phyloP scores from a whole-genome alignment of 306 rosid genomes.

The Begonia fuchsioides region DNA sequence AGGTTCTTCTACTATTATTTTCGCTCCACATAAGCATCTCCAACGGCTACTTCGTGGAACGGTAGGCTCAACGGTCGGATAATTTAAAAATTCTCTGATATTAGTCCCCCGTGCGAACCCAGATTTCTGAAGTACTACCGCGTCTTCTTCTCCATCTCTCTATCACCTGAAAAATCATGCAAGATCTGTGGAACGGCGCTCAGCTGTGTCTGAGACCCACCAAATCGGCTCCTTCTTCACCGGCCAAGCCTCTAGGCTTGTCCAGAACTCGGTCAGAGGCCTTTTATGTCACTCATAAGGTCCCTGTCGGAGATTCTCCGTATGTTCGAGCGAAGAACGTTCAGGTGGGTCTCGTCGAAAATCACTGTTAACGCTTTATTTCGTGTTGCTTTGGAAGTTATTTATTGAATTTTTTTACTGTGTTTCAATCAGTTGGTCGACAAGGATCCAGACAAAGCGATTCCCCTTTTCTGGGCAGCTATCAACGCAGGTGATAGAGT shows the following conservation, averaged over 20 bases:
- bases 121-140: background rate
- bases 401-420: background rate
- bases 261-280: slow-evolving; percentile 66
- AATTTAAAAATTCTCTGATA: slow-evolving; percentile 10
- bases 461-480: slow-evolving; percentile 94
- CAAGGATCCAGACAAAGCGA: slow-evolving; percentile 94
- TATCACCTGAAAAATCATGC: slow-evolving; percentile 28
- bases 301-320: slow-evolving; percentile 78
- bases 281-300: slow-evolving; percentile 70
- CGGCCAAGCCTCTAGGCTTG: slow-evolving; percentile 75
- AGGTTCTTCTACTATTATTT: background rate
- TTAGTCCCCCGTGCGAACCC: slow-evolving; percentile 6
- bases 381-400: background rate
- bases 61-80: slow-evolving; percentile 18
- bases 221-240: slow-evolving; percentile 93
- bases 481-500: slow-evolving; percentile 95
- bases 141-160: background rate
- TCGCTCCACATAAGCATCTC: background rate
- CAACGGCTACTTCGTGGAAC: slow-evolving; percentile 21
- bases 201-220: slow-evolving; percentile 92
- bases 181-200: slow-evolving; percentile 78
- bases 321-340: slow-evolving; percentile 94
- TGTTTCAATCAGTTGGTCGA: slow-evolving; percentile 49
- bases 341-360: slow-evolving; percentile 25
- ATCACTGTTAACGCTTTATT: background rate